phyloP scores from a whole-genome alignment of 2,329 filamentous ascomycete species.

The Hymenoscyphus linearis region DNA sequence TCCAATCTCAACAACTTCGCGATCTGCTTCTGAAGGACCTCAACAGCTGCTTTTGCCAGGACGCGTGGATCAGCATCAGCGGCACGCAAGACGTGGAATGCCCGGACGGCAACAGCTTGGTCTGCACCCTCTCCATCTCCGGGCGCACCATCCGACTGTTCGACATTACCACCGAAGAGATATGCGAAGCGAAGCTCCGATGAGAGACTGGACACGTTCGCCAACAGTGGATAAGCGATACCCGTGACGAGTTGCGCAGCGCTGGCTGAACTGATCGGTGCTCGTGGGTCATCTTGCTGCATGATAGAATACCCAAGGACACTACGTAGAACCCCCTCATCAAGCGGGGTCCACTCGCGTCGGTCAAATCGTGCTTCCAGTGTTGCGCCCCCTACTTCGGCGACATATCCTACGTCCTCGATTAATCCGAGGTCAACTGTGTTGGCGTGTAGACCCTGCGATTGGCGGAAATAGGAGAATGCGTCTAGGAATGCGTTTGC shows the following conservation, averaged over 20 bases:
- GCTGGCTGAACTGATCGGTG: slow-evolving; percentile 15
- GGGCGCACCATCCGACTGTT: too few species aligned
- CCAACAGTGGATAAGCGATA: slow-evolving; percentile 25
- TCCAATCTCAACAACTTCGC: too few species aligned
- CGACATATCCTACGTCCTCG: slow-evolving; percentile 33
- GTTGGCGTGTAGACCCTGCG: slow-evolving; percentile 38
- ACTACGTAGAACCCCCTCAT: slow-evolving; percentile 28
- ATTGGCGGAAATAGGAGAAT: slow-evolving; percentile 36
- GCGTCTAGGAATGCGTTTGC: slow-evolving; percentile 45
- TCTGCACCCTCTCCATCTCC: too few species aligned
- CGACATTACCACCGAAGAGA: too few species aligned
- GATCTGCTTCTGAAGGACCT: too few species aligned
- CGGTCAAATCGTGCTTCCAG: slow-evolving; percentile 17
- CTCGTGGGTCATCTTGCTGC: slow-evolving; percentile 23
- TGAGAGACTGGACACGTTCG: too few species aligned
- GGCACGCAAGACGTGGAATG: too few species aligned
- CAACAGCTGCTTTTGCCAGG: too few species aligned
- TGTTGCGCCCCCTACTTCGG: slow-evolving; percentile 8
- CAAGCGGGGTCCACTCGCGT: slow-evolving; percentile 25
- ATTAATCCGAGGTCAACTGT: slow-evolving; percentile 50
- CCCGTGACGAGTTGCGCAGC: slow-evolving; percentile 30
- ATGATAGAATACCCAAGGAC: slow-evolving; percentile 29
- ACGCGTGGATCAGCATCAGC: too few species aligned
- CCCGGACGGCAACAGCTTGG: too few species aligned
- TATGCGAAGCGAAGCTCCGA: too few species aligned